These are phyloP conservation scores for Silybum marianum DNA, from an alignment of 129 eudicot species.

Conservation along the genomic window DNA sequence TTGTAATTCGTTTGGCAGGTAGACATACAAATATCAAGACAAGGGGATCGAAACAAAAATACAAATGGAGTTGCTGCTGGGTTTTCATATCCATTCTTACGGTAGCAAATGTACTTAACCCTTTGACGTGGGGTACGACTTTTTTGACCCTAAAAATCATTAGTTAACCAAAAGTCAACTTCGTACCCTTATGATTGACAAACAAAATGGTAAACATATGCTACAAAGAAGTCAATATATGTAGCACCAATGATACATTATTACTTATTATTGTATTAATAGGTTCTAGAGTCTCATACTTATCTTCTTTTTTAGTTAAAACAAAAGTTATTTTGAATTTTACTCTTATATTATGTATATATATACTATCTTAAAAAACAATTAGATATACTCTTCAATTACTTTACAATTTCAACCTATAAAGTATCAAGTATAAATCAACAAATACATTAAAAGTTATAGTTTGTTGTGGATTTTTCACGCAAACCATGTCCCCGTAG, in stretches of 20 bases:
- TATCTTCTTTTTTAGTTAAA: background rate
- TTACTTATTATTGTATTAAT: constrained; percentile 10
- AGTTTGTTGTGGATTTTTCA: background rate
- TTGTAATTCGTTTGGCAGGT: background rate
- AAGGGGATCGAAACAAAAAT: constrained; percentile 15
- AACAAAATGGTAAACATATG: background rate
- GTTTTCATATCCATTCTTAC: constrained; percentile 18
- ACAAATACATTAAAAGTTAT: no score
- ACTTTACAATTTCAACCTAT: background rate
- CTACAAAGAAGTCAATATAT: constrained; percentile 29
- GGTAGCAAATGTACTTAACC: constrained; percentile 37
- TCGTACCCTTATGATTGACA: constrained; percentile 22
- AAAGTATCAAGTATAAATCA: no score
- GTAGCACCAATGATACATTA: constrained; percentile 10
- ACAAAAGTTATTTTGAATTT: background rate
- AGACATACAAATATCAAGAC: constrained; percentile 18
- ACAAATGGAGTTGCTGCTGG: constrained; percentile 38
- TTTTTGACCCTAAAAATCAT: constrained; percentile 19
- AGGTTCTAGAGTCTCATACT: background rate
- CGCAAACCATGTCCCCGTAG: background rate
- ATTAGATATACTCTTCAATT: background rate
- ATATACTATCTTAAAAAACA: background rate
- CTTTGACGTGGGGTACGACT: constrained; percentile 30
- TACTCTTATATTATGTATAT: background rate
- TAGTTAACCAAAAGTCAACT: constrained; percentile 31